A percentile compares a stretch with the other conserved stretches of the same genome.
phyloP scores from a whole-genome alignment of 164 flowering plant genomes.

The Santalum album region DNA sequence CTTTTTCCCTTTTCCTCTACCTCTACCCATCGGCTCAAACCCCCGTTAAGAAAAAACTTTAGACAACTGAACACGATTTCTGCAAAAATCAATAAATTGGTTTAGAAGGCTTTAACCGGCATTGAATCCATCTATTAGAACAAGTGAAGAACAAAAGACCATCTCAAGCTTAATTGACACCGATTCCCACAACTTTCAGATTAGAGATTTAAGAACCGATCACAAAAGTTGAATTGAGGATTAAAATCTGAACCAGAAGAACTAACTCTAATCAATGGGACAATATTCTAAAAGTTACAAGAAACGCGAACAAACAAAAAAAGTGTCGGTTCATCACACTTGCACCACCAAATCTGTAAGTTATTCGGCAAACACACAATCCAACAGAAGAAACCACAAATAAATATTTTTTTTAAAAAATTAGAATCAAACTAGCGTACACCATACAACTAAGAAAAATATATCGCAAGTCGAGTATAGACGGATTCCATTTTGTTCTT shows the following conservation, averaged over 20 bases:
- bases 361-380: neutral
- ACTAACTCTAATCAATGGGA: too few species aligned
- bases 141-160: neutral
- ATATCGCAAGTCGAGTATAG: neutral
- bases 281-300: neutral
- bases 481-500: neutral
- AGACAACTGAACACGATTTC: conserved; percentile 14
- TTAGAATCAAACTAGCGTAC: too few species aligned
- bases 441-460: neutral
- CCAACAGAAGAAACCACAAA: neutral
- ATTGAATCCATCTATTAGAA: neutral
- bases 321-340: neutral
- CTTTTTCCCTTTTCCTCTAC: conserved; percentile 77
- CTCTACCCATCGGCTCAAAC: conserved; percentile 54
- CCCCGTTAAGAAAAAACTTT: conserved; percentile 9
- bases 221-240: neutral
- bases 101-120: conserved; percentile 6
- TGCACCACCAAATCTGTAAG: neutral
- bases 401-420: too few species aligned
- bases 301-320: neutral
- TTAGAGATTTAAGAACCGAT: neutral
- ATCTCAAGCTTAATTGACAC: neutral
- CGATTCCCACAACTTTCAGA: neutral
- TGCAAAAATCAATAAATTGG: conserved; percentile 13
- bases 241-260: conserved; percentile 3